Evolutionary conservation across 169 alveolate genomes (phyloP).

Genomic region (Plasmodium knowlesi): DNA sequence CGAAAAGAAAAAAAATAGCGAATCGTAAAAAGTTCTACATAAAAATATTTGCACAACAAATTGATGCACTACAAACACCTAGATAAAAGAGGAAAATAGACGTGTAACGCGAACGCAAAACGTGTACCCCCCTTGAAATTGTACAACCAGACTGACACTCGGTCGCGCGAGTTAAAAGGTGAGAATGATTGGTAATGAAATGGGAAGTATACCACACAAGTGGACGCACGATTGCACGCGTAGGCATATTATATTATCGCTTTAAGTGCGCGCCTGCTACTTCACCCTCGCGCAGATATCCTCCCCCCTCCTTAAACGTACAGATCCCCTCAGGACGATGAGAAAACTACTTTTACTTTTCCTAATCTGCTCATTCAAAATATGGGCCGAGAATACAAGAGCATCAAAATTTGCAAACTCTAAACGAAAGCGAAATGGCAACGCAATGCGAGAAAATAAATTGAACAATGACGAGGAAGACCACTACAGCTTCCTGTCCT

Average conservation of each 20-base stretch:
- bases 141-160: neutral
- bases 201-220: neutral
- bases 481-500: conserved; percentile 20
- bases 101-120: neutral
- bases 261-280: neutral
- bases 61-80: neutral
- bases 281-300: neutral
- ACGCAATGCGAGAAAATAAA: neutral
- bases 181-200: neutral
- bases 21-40: conserved; percentile 11
- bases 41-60: neutral
- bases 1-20: neutral
- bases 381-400: conserved; percentile 24
- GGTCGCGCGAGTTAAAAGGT: neutral
- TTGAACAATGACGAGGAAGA: neutral
- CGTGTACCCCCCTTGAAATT: neutral
- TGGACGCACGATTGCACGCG: neutral
- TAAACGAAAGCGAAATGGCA: conserved; percentile 18
- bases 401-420: conserved; percentile 8
- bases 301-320: neutral
- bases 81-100: neutral
- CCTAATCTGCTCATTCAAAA: conserved; percentile 22
- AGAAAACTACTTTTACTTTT: conserved; percentile 17
- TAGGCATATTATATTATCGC: neutral
- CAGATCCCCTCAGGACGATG: conserved; percentile 4